Conservation (phyloP, 2,329 filamentous ascomycete genomes). For the Metarhizium anisopliae region DNA sequence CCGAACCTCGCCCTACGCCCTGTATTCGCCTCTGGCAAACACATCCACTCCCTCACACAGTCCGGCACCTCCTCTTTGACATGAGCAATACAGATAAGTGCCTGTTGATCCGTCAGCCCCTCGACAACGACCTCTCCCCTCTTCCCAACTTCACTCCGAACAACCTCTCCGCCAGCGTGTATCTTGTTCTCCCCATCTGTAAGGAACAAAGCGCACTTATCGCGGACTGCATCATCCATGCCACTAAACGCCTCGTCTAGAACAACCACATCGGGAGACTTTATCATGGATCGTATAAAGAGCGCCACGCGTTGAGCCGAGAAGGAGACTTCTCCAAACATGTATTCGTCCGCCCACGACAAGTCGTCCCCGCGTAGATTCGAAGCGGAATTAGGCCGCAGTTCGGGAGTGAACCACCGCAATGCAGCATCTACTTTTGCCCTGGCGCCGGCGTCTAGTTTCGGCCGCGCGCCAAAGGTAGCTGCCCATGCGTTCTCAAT, state of each 20-base stretch:
- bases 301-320: constrained; percentile 77
- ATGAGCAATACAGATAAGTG: constrained; percentile 87
- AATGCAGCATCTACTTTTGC: constrained; percentile 60
- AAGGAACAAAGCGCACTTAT: constrained; percentile 80
- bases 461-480: constrained; percentile 67
- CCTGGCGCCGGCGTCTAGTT: constrained; percentile 47
- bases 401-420: constrained; percentile 67
- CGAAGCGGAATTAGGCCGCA: constrained; percentile 46
- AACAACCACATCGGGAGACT: constrained; percentile 72
- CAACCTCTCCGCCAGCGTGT: constrained; percentile 24
- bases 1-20: constrained; percentile 55
- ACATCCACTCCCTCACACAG: constrained; percentile 75
- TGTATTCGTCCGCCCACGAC: constrained; percentile 57
- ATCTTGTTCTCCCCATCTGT: constrained; percentile 49
- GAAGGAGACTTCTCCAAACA: constrained; percentile 70
- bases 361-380: constrained; percentile 19
- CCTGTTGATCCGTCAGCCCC: constrained; percentile 63
- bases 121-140: constrained; percentile 38
- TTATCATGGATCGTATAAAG: constrained; percentile 74
- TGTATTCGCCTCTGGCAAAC: constrained; percentile 67
- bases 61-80: constrained; percentile 83
- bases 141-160: constrained; percentile 31
- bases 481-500: constrained; percentile 86
- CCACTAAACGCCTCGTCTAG: constrained; percentile 84
- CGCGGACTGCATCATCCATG: constrained; percentile 72